phyloP scores from a whole-genome alignment of 345 rosid species.

The Psidium friedrichsthalianum region DNA sequence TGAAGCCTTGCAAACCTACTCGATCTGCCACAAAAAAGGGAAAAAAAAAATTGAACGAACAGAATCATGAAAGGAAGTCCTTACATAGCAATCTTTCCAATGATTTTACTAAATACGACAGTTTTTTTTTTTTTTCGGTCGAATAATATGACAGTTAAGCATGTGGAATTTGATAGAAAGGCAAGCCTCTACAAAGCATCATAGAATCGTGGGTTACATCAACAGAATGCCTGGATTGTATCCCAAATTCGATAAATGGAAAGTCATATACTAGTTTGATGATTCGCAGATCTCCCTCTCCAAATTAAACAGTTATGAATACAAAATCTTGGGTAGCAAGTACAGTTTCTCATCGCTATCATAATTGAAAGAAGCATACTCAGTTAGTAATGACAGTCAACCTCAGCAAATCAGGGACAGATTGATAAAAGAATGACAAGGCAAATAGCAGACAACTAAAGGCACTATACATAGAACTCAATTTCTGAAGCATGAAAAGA shows the following conservation, averaged over 20 bases:
- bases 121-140: background rate
- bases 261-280: background rate
- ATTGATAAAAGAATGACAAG: background rate
- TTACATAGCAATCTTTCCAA: background rate
- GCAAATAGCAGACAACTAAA: background rate
- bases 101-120: background rate
- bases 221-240: background rate
- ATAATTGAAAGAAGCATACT: background rate
- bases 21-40: slow-evolving; percentile 26
- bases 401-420: background rate
- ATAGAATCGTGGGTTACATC: background rate
- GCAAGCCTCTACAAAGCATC: background rate
- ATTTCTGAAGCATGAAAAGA: background rate
- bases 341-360: background rate
- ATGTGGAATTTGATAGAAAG: background rate
- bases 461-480: background rate
- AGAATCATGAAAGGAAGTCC: background rate
- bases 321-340: background rate
- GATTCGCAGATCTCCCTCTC: background rate
- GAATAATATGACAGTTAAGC: background rate
- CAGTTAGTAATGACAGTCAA: background rate
- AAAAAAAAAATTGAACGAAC: background rate
- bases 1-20: slow-evolving; percentile 68
- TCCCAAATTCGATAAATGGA: background rate
- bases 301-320: background rate